Evolutionary conservation across 768 basidiomycete genomes (phyloP), one percentile per base, ranked within the genome.

Genomic region (Lentinula guzmanii): DNA sequence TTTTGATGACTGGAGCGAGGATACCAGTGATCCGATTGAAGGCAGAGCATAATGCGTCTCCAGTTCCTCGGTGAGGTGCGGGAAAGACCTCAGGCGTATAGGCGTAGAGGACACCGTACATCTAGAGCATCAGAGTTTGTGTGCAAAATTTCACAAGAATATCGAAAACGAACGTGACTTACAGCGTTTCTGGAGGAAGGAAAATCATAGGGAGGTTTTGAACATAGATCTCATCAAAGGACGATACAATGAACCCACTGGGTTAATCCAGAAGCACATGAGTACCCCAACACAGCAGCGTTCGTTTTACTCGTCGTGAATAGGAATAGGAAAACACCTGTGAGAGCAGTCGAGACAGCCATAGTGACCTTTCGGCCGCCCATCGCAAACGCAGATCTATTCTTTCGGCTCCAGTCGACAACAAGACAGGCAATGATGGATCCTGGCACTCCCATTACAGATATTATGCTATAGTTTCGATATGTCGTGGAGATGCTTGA

Each of bases 1-100:
- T 60, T 33, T 60, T 60, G 59, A 68, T 68, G 24, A 68, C 67
- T 1, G 77, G 62, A 54, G 77, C 80, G 76, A 85, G 83, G 64
- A 87, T 76, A 24, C 86, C 86, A 60, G 84, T 85, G 43, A 87
- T 66, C 16, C 85, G 76, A 66, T 82, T 84, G 13, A 81, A 77
- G 13, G 76, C 74, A 2, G 82, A 74, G 24, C 81, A 80, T 37
- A 86, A 71, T 10, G 80, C 82, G 46, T 81, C 82, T 24, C 84
- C 84, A 1, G 84, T 85, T 10, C 84, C 84, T 60, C 81, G 73
- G 52, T 79, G 76, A 61, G 73, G 79, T 3, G 83, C 80, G 13
- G 83, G 82, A 71, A 84, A 83, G 18, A 84, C 61, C 66, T 84
- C 81, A 18, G 83, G 82, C 2, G 80, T 80, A 61, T 79, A 42